Evolutionary conservation across 495 filamentous ascomycete species (phyloP), one percentile per base, ranked within the genome.

Genomic region (Aspergillus heteromorphus): DNA sequence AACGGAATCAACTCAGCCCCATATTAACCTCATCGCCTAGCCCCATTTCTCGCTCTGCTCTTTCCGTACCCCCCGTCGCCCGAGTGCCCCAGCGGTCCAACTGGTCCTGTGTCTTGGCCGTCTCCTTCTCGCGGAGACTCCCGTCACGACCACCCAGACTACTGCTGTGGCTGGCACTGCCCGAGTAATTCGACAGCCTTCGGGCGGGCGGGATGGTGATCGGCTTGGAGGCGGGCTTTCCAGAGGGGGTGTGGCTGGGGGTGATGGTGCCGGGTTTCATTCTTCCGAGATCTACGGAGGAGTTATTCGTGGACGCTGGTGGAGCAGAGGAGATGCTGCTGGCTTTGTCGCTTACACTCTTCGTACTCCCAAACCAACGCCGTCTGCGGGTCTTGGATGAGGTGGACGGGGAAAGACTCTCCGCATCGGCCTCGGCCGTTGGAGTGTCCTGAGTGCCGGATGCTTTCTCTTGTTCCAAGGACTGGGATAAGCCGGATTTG

Each of bases 1-100:
- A 40, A 43, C 52, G 40, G 19, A 47, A 51, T 75, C 68, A 81
- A 56, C 78, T 79, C 56, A 81, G 56, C 17, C 72, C 78, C 78
- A 81, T 81, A 53, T 76, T 76, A 7, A 78, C 67, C 48, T 81
- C 78, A 61, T 81, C 78, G 13, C 76, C 74, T 29, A 78, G 50
- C 4, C 78, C 78, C 62, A 74, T 61, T 60, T 76, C 67, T 48
- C 76, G 48, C 60, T 75, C 69, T 38, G 69, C 70, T 54, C 77
- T 59, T 49, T 75, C 73, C 5, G 68, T 76, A 0, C 73, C 73
- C 14, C 65, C 73, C 0, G 64, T 54, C 16, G 74, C 74, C 11
- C 73, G 59, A 11, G 69, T 58, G 8, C 64, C 67, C 75, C 75
- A 78, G 1, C 59, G 65, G 62, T 78, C 73, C 48, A 67, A 63